Evolutionary conservation across 1,139 yeast genomes (phyloP), one percentile per base, ranked within the genome.

Genomic region (Wickerhamiella pararugosa): DNA sequence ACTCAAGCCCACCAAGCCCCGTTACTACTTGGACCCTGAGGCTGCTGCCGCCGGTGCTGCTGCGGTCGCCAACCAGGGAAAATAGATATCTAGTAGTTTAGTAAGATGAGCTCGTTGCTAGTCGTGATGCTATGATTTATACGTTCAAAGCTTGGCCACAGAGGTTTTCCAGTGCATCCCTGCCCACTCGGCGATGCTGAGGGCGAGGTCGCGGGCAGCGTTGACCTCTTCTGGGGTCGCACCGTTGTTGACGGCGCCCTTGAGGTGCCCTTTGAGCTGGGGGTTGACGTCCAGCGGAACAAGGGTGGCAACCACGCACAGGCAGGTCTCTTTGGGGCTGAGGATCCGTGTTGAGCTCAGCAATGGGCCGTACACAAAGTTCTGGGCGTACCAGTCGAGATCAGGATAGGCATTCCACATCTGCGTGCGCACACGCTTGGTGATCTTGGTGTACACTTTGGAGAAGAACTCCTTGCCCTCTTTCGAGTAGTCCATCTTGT

Each of bases 41-140:
- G 97, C 96, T 61, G 97, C 97, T 62, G 95, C 86, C 52, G 96
- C 96, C 47, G 97, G 97, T 73, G 97, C 97, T 53, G 96, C 96
- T 60, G 96, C 96, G 48, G 97, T 87, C 56, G 97, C 97, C 58
- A 84, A 84, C 60, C 97, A 87, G 73, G 97, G 97, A 66, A 68
- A 51, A 34, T 44, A 46, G 25, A 9, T 29, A 8, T n/a, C 11
- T 30, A 30, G 32, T 15, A 15, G 21, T 15, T 15, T 15, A 15
- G 21, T 15, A 15, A 15, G 21, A 15, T 15, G 21, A n/a, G 21
- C 21, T 15, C 21, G 21, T 15, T 15, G 21, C 21, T 15, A 15
- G 21, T 15, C 21, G 21, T 15, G 21, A 15, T 15, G 21, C 21
- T 15, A 15, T 15, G 21, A 15, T 15, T 15, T 15, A 4, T 15